A percentile compares a stretch with the other conserved stretches of the same genome.
Conservation (phyloP, 257 asterid genomes). For the Ocimum tenuiflorum region DNA sequence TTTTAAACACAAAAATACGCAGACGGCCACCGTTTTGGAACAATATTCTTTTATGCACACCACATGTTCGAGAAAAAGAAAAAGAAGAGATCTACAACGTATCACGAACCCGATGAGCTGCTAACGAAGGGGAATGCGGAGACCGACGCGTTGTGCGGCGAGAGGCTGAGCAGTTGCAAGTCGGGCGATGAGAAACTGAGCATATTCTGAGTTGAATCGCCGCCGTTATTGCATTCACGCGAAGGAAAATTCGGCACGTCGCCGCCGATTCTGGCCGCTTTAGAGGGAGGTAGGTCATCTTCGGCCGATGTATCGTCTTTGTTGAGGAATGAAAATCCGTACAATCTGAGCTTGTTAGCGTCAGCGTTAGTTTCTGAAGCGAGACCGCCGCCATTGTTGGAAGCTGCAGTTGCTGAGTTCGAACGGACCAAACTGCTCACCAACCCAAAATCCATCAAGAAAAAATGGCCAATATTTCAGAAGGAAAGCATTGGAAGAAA, state of each 20-base stretch:
- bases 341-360: constrained; percentile 32
- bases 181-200: too few relatives aligned
- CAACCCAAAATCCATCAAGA: constrained; percentile 60
- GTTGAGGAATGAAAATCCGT: constrained; percentile 57
- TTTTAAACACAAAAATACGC: too few relatives aligned
- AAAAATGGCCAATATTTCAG: constrained; percentile 8
- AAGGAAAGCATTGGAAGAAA: constrained; percentile 34
- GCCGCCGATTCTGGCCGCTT: constrained; percentile 37
- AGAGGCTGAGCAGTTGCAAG: too few relatives aligned
- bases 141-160: constrained; percentile 32
- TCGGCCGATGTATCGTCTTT: constrained; percentile 33
- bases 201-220: constrained; percentile 44
- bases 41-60: too few relatives aligned
- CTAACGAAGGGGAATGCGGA: constrained; percentile 36
- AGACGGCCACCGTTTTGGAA: too few relatives aligned
- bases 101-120: constrained; percentile 30
- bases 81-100: neutral
- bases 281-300: constrained; percentile 41
- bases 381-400: constrained; percentile 20
- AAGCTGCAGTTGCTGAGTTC: constrained; percentile 18
- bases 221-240: constrained; percentile 28
- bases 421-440: constrained; percentile 39
- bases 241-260: constrained; percentile 26
- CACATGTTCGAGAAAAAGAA: too few relatives aligned
- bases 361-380: constrained; percentile 13